Evolutionary conservation across 2,329 filamentous ascomycete species (phyloP).

Genomic region (Leptographium flavum): DNA sequence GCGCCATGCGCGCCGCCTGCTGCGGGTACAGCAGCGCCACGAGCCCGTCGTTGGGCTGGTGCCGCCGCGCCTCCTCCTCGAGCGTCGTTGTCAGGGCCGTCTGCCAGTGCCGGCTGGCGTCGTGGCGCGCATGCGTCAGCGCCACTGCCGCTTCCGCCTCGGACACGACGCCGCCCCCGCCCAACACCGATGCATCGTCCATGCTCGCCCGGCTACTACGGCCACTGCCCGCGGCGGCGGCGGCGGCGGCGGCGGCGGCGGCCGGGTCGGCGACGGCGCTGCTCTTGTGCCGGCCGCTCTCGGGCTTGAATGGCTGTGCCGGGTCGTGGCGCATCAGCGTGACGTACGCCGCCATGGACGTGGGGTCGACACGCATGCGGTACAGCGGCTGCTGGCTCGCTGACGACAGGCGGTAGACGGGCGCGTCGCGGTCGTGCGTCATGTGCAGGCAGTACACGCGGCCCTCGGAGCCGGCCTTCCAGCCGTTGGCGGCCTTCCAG

Average conservation of each 20-base stretch:
- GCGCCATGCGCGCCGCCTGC: conserved; percentile 47
- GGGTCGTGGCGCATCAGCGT: conserved; percentile 47
- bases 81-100: conserved; percentile 44
- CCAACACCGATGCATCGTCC: not conserved
- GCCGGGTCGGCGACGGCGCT: conserved; percentile 8
- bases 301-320: conserved; percentile 34
- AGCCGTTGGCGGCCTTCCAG: conserved; percentile 59
- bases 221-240: conserved; percentile 23
- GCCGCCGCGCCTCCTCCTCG: conserved; percentile 37
- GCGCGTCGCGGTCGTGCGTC: conserved; percentile 41
- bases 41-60: conserved; percentile 45
- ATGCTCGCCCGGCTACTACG: conserved; percentile 16
- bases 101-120: conserved; percentile 36
- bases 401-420: conserved; percentile 53
- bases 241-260: not conserved
- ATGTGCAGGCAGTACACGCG: conserved; percentile 45
- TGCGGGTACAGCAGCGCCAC: conserved; percentile 56
- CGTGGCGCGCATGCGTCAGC: conserved; percentile 19
- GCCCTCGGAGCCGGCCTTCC: conserved; percentile 48
- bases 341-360: conserved; percentile 47
- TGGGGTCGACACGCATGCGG: conserved; percentile 48
- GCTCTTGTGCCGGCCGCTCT: conserved; percentile 11
- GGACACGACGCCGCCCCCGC: conserved; percentile 12
- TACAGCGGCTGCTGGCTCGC: conserved; percentile 51
- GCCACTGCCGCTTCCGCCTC: conserved; percentile 26